Conservation (phyloP, 2,329 filamentous ascomycete species). For the Phaeoacremonium minimum region DNA sequence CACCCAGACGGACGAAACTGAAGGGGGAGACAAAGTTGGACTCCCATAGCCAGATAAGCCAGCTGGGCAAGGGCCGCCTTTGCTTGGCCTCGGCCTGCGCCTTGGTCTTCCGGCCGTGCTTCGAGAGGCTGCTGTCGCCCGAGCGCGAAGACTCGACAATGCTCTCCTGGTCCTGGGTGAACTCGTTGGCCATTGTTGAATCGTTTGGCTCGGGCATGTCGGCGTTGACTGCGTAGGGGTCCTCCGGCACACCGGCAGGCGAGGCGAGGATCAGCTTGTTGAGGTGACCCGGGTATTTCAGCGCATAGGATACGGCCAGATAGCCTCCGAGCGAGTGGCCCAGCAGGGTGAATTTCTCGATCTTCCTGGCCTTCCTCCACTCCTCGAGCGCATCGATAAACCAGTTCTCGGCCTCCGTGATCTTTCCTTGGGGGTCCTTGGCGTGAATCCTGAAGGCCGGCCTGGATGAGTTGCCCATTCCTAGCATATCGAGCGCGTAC, state of each 20-base stretch:
- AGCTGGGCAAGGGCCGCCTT: conserved; percentile 66
- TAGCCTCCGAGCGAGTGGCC: conserved; percentile 91
- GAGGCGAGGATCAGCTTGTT: conserved; percentile 96
- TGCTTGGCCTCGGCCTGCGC: conserved; percentile 28
- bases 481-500: conserved; percentile 90
- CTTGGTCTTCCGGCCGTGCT: conserved; percentile 32
- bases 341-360: conserved; percentile 89
- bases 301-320: conserved; percentile 87
- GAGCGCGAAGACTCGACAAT: conserved; percentile 30
- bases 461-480: conserved; percentile 85
- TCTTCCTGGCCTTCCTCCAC: conserved; percentile 83
- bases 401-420: conserved; percentile 87
- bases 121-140: conserved; percentile 8
- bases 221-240: conserved; percentile 81
- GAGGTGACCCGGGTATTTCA: conserved; percentile 91
- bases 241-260: conserved; percentile 90
- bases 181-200: conserved; percentile 72
- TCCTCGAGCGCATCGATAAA: conserved; percentile 96
- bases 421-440: conserved; percentile 77
- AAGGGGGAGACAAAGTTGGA: conserved; percentile 88
- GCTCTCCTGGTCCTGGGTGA: conserved; percentile 67
- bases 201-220: conserved; percentile 73
- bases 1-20: conserved; percentile 80
- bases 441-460: conserved; percentile 81
- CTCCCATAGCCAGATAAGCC: conserved; percentile 94